Conservation (phyloP, 2,329 filamentous ascomycete species). For the Ilyonectria mors-panacis region DNA sequence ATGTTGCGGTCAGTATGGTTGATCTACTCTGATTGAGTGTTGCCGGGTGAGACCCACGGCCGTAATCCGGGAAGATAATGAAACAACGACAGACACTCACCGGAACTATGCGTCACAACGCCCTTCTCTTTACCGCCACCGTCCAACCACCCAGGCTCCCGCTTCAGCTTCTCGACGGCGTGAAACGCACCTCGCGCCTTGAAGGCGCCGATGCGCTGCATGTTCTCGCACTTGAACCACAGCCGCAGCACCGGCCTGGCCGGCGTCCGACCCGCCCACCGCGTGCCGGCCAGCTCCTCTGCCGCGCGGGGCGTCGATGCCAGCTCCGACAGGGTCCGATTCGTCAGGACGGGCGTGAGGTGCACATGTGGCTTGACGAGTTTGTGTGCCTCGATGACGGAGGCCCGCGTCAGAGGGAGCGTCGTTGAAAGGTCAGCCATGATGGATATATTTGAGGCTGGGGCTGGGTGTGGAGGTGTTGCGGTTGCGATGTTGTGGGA, state of each 20-base stretch:
- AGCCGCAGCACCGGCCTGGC: conserved; percentile 78
- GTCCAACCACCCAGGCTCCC: conserved; percentile 72
- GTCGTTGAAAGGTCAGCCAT: conserved; percentile 70
- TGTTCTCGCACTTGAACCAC: conserved; percentile 97
- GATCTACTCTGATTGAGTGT: background rate
- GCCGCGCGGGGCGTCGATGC: conserved; percentile 79
- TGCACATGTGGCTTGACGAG: conserved; percentile 85
- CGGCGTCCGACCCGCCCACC: conserved; percentile 69
- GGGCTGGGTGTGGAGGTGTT: background rate
- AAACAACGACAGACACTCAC: conserved; percentile 59
- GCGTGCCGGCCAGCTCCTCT: conserved; percentile 68
- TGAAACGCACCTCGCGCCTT: conserved; percentile 94
- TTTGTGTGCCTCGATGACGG: conserved; percentile 79
- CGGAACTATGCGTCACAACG: conserved; percentile 91
- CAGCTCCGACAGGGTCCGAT: conserved; percentile 79
- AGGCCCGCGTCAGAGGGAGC: conserved; percentile 79
- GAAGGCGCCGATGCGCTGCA: conserved; percentile 92
- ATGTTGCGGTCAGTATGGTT: conserved; percentile 6
- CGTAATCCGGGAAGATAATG: background rate
- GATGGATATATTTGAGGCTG: conserved; percentile 27
- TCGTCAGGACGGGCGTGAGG: conserved; percentile 86
- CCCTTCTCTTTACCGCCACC: conserved; percentile 74
- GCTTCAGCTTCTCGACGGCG: conserved; percentile 79
- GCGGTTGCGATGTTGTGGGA: background rate
- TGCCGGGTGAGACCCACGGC: background rate